phyloP scores from a whole-genome alignment of 495 filamentous ascomycete species.

The Trichoderma erinaceum region DNA sequence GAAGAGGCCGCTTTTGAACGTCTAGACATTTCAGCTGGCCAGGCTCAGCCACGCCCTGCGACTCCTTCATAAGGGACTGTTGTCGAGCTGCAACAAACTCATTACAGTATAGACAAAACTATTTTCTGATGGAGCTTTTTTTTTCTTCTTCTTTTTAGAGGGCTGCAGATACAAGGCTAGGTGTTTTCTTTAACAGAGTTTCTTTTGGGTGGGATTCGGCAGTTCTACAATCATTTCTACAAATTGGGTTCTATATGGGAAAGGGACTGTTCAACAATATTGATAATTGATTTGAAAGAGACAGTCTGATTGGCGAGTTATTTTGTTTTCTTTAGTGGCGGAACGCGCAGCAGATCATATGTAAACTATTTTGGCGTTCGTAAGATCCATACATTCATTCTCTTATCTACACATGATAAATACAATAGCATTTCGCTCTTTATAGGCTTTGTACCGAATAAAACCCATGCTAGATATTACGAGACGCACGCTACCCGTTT shows the following conservation, averaged over 20 bases:
- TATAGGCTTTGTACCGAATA: background rate
- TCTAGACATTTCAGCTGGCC: background rate
- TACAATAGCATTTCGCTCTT: background rate
- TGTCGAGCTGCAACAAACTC: background rate
- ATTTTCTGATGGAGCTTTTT: background rate
- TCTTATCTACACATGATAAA: background rate
- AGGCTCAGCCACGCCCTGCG: background rate
- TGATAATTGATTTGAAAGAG: background rate
- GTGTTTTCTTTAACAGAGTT: background rate
- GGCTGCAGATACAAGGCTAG: background rate
- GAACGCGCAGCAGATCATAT: slow-evolving; percentile 1
- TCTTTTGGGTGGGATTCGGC: background rate
- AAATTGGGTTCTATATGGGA: background rate
- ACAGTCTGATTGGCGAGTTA: background rate
- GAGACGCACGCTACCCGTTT: background rate
- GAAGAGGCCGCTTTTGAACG: background rate
- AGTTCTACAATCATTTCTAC: background rate
- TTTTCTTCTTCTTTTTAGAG: background rate
- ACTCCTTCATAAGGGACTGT: background rate
- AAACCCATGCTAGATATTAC: background rate
- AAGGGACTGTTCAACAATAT: background rate
- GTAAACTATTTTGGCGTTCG: background rate
- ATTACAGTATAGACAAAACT: background rate
- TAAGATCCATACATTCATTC: background rate
- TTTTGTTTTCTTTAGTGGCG: slow-evolving; percentile 17